Evolutionary conservation across 495 filamentous ascomycete species (phyloP).

Genomic region (Achaetomiella virescens): DNA sequence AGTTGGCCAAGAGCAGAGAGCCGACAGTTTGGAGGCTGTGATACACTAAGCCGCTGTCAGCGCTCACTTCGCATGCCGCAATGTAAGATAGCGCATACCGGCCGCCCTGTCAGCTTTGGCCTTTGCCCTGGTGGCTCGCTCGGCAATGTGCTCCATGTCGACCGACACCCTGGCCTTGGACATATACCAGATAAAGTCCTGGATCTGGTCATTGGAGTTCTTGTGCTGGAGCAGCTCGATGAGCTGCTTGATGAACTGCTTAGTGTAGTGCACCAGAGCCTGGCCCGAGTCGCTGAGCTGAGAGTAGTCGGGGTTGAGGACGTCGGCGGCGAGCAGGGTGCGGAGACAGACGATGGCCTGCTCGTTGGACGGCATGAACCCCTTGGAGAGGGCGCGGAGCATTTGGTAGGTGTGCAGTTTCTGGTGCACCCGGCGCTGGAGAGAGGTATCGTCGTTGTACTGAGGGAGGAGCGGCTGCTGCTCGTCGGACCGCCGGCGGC

Average conservation of each 20-base stretch:
- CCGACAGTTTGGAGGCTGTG: slow-evolving; percentile 79
- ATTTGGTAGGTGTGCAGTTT: slow-evolving; percentile 93
- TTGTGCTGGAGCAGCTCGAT: slow-evolving; percentile 74
- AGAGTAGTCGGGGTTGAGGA: slow-evolving; percentile 69
- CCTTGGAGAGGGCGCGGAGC: slow-evolving; percentile 72
- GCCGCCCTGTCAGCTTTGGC: slow-evolving; percentile 72
- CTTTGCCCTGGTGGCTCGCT: slow-evolving; percentile 57
- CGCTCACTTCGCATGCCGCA: not conserved
- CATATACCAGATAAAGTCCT: slow-evolving; percentile 87
- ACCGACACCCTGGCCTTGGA: slow-evolving; percentile 63
- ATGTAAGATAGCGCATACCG: slow-evolving; percentile 42
- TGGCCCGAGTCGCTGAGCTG: slow-evolving; percentile 73
- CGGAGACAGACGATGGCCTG: slow-evolving; percentile 77
- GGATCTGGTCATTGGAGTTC: slow-evolving; percentile 77
- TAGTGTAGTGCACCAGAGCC: slow-evolving; percentile 62
- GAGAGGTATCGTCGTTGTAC: slow-evolving; percentile 74
- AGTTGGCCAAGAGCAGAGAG: slow-evolving; percentile 76
- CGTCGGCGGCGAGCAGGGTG: slow-evolving; percentile 66
- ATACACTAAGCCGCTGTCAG: slow-evolving; percentile 51
- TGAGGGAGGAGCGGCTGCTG: slow-evolving; percentile 71
- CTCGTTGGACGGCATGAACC: slow-evolving; percentile 88
- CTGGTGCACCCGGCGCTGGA: slow-evolving; percentile 70
- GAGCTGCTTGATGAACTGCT: slow-evolving; percentile 65
- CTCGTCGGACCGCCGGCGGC: slow-evolving; percentile 17
- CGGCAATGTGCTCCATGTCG: slow-evolving; percentile 59